phyloP scores from a whole-genome alignment of 2,329 filamentous ascomycete species.

The Xylariaceae sp. region DNA sequence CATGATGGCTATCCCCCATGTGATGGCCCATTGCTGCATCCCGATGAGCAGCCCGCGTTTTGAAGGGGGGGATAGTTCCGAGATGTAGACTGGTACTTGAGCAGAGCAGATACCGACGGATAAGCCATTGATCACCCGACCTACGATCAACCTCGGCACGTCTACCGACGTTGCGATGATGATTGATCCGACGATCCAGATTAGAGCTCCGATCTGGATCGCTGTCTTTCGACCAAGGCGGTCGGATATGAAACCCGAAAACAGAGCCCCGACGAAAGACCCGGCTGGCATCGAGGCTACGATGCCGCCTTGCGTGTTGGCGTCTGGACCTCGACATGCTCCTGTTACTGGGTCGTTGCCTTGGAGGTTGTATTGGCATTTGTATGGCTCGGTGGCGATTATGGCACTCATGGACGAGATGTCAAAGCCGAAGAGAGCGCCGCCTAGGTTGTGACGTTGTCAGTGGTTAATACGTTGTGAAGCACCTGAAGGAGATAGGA shows the following conservation, averaged over 20 bases:
- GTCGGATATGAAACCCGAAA: constrained; percentile 58
- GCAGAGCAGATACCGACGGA: constrained; percentile 70
- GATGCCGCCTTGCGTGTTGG: constrained; percentile 57
- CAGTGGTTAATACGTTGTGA: too few relatives aligned
- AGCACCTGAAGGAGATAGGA: not conserved
- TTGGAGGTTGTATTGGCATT: constrained; percentile 40
- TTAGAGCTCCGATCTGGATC: constrained; percentile 46
- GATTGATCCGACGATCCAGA: constrained; percentile 49
- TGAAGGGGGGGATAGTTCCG: constrained; percentile 55
- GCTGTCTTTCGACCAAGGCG: constrained; percentile 44
- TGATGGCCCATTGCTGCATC: constrained; percentile 44
- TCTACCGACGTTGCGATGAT: constrained; percentile 43
- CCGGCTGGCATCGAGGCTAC: constrained; percentile 68
- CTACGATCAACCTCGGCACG: constrained; percentile 58
- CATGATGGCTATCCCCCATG: constrained; percentile 46
- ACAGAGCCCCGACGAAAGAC: constrained; percentile 61
- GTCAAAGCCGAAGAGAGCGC: constrained; percentile 41
- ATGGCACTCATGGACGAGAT: constrained; percentile 45
- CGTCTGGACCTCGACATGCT: constrained; percentile 47
- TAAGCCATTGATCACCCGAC: constrained; percentile 67
- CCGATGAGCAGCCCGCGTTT: constrained; percentile 41
- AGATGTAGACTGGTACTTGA: constrained; percentile 68
- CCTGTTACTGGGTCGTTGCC: constrained; percentile 24
- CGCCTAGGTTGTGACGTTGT: constrained; percentile 24
- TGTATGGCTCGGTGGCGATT: constrained; percentile 39